Conservation (phyloP, 2,329 filamentous ascomycete species). For the Colletotrichum graminicola region DNA sequence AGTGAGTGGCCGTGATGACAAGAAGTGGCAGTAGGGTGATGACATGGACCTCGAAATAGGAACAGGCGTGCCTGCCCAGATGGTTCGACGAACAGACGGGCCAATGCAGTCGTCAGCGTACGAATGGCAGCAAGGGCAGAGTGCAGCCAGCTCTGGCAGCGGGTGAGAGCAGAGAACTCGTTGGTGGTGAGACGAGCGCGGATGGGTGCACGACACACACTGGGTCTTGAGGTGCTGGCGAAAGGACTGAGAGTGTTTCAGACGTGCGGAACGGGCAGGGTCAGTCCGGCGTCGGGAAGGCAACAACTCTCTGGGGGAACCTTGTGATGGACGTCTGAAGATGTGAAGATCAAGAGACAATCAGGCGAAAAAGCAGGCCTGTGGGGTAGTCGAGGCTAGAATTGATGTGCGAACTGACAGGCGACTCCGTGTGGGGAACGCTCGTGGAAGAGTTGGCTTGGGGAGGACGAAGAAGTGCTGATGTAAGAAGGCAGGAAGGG, state of each 20-base stretch:
- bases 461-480: not conserved
- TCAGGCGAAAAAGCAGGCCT: slow-evolving; percentile 41
- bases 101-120: slow-evolving; percentile 25
- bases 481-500: slow-evolving; percentile 5
- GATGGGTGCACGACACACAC: slow-evolving; percentile 40
- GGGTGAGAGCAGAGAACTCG: slow-evolving; percentile 27
- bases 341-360: slow-evolving; percentile 45
- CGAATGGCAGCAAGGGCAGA: slow-evolving; percentile 9
- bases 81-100: slow-evolving; percentile 12
- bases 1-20: slow-evolving; percentile 10
- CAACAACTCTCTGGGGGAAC: slow-evolving; percentile 34
- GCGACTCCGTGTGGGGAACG: slow-evolving; percentile 32
- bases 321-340: slow-evolving; percentile 42
- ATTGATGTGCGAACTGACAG: slow-evolving; percentile 42
- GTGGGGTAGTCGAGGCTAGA: slow-evolving; percentile 19
- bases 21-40: slow-evolving; percentile 19
- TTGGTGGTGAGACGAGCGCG: slow-evolving; percentile 34
- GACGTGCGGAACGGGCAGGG: slow-evolving; percentile 50
- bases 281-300: slow-evolving; percentile 41
- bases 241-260: slow-evolving; percentile 55
- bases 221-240: slow-evolving; percentile 37
- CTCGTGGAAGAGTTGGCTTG: slow-evolving; percentile 20
- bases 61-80: slow-evolving; percentile 17
- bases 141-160: slow-evolving; percentile 29
- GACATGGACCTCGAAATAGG: slow-evolving; percentile 29